Conservation (phyloP, 2,329 filamentous ascomycete species). For the Venturia aucupariae region DNA sequence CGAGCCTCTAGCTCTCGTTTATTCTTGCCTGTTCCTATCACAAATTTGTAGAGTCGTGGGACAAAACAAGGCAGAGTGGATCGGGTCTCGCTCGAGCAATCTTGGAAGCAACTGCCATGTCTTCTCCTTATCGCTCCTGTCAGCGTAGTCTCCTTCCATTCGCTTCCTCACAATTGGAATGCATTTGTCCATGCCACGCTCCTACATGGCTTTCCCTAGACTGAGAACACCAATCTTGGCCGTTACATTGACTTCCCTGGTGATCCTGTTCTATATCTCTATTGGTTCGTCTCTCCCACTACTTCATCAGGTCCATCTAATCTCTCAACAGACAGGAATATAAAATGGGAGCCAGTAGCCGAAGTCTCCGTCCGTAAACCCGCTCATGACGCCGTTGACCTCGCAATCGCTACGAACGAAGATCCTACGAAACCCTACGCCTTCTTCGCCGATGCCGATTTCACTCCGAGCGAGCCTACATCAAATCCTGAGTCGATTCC, state of each 20-base stretch:
- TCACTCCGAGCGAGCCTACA: background rate
- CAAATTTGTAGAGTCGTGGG: background rate
- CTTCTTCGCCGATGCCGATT: background rate
- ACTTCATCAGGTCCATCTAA: background rate
- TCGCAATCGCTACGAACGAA: background rate
- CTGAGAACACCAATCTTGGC: background rate
- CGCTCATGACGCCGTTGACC: background rate
- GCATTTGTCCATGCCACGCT: background rate
- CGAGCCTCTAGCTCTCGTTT: too few species aligned
- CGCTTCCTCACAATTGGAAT: too few species aligned
- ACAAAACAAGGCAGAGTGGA: background rate
- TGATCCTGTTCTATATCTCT: background rate
- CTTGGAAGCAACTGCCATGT: background rate
- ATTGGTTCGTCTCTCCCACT: background rate
- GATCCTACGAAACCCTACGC: background rate
- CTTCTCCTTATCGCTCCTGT: background rate
- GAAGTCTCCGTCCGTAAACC: background rate
- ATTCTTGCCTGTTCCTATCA: background rate
- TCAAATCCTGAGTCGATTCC: background rate
- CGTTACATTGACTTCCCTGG: background rate
- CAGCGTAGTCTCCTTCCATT: background rate
- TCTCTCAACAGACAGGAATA: background rate
- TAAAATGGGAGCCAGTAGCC: background rate
- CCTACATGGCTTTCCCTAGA: slow-evolving; percentile 3
- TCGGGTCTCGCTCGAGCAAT: background rate